phyloP scores from a whole-genome alignment of 257 asterid genomes.

The Gardenia jasminoides region DNA sequence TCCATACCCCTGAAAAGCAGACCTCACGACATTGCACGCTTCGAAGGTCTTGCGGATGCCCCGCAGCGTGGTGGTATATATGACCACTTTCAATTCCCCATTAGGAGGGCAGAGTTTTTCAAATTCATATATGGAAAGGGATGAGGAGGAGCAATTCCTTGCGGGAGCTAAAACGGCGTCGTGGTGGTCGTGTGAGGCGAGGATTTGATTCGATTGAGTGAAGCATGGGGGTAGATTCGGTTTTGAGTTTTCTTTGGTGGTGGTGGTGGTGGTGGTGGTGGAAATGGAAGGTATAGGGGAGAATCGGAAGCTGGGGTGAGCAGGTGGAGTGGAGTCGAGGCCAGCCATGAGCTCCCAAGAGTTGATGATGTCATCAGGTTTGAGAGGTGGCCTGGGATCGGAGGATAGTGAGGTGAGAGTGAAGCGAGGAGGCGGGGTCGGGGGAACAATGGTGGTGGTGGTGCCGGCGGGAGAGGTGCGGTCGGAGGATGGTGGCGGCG shows the following conservation, averaged over 20 bases:
- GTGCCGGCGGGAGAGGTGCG: constrained; percentile 22
- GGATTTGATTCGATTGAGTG: too few relatives aligned
- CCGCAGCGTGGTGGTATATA: constrained; percentile 79
- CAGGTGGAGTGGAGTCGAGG: constrained; percentile 51
- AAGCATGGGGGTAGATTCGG: constrained; percentile 22
- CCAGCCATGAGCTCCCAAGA: constrained; percentile 95
- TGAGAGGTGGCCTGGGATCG: constrained; percentile 25
- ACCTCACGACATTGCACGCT: constrained; percentile 76
- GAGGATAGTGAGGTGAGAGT: constrained; percentile 51
- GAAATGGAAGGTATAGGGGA: constrained; percentile 23
- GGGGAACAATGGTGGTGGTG: constrained; percentile 15
- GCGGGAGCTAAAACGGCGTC: background rate
- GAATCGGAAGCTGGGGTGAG: constrained; percentile 51
- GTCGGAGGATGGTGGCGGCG: background rate
- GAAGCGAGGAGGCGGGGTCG: constrained; percentile 29
- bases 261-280: background rate
- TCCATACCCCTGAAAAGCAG: constrained; percentile 57
- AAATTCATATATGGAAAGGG: constrained; percentile 29
- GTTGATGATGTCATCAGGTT: constrained; percentile 63
- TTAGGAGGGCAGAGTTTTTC: constrained; percentile 68
- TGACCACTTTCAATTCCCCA: constrained; percentile 67
- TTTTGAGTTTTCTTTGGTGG: constrained; percentile 31
- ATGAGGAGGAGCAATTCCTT: background rate
- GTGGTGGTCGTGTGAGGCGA: background rate
- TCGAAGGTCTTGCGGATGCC: constrained; percentile 90